Evolutionary conservation across 106 monocot species (phyloP).

Genomic region (Dendrobium catenatum): DNA sequence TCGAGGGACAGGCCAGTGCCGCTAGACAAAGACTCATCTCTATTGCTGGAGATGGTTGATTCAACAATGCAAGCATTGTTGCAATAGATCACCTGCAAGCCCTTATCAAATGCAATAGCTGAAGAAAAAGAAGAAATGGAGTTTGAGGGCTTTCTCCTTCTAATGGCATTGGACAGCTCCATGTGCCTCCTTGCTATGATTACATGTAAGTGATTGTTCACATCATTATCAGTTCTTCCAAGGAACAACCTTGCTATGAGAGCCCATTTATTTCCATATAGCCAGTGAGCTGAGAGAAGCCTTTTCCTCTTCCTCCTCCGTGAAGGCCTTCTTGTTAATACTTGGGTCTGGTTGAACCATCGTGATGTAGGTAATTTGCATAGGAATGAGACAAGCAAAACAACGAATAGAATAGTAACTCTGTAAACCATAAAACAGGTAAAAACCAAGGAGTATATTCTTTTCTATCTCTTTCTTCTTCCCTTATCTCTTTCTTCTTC

Average conservation of each 20-base stretch:
- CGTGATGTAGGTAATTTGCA: conserved; percentile 18
- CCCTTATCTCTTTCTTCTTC: too few species aligned
- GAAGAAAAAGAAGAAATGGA: background rate
- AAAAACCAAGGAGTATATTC: too few species aligned
- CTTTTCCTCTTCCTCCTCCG: conserved; percentile 65
- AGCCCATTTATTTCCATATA: conserved; percentile 77
- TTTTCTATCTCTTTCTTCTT: too few species aligned
- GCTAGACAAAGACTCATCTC: conserved; percentile 22
- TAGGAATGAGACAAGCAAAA: too few species aligned
- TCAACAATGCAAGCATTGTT: conserved; percentile 36
- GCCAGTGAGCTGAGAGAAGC: conserved; percentile 50
- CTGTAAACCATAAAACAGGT: too few species aligned
- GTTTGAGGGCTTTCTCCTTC: conserved; percentile 32
- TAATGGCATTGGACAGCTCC: conserved; percentile 28
- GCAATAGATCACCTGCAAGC: background rate
- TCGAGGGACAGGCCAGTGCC: background rate
- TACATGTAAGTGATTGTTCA: conserved; percentile 88
- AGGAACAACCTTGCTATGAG: conserved; percentile 65
- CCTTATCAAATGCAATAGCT: background rate
- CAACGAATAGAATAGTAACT: too few species aligned
- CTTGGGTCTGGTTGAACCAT: conserved; percentile 91
- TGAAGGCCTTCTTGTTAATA: conserved; percentile 75
- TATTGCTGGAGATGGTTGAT: conserved; percentile 33
- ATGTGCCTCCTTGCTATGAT: conserved; percentile 20
- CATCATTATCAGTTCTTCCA: conserved; percentile 72